Evolutionary conservation across 2,329 filamentous ascomycete species (phyloP).

Genomic region (Penicillium sp.): DNA sequence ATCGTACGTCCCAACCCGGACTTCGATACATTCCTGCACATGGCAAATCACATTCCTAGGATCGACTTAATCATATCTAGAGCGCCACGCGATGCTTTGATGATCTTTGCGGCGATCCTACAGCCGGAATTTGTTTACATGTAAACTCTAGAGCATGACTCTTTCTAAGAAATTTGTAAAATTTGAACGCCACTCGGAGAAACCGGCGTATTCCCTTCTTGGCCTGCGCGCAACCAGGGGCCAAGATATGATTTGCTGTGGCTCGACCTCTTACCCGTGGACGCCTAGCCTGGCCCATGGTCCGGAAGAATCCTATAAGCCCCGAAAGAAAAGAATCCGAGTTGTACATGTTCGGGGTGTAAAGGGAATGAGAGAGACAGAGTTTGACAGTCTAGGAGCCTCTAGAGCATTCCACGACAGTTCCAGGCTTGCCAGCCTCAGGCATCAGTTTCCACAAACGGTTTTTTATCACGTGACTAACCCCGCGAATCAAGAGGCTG

Average conservation of each 20-base stretch:
- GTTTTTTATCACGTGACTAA: conserved; percentile 3
- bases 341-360: not conserved
- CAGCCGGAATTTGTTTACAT: not conserved
- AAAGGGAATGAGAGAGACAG: not conserved
- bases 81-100: conserved; percentile 22
- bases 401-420: not conserved
- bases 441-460: not conserved
- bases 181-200: conserved; percentile 3
- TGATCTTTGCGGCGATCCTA: conserved; percentile 7
- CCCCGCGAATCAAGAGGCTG: conserved; percentile 12
- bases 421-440: not conserved
- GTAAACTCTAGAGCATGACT: not conserved
- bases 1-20: not conserved
- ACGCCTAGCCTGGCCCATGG: not conserved
- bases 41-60: conserved; percentile 9
- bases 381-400: not conserved
- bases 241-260: not conserved
- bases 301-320: conserved; percentile 1
- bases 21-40: conserved; percentile 16
- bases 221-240: not conserved
- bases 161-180: not conserved
- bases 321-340: conserved; percentile 1
- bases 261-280: not conserved
- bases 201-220: not conserved
- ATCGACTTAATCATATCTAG: conserved; percentile 19